Percentiles rank a stretch among this genome's conserved stretches.
Evolutionary conservation across 345 rosid species (phyloP).

Genomic region (Citrus australasica): DNA sequence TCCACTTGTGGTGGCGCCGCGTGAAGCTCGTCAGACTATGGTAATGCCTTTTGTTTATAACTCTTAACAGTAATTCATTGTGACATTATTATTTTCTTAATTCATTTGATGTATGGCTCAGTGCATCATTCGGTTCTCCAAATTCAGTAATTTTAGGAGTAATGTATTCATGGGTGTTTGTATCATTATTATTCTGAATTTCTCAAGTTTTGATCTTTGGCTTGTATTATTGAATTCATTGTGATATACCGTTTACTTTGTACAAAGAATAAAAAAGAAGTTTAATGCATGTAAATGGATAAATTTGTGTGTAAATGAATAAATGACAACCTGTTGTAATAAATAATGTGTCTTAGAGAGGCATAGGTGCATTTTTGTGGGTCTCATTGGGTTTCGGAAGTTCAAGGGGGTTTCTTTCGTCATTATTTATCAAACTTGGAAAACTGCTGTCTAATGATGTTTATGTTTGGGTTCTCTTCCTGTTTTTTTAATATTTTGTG

Average conservation of each 20-base stretch:
- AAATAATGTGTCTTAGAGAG: background rate
- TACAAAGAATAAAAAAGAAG: background rate
- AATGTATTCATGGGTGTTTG: background rate
- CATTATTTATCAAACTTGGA: background rate
- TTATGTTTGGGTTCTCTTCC: background rate
- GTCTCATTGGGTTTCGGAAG: background rate
- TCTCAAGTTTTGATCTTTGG: background rate
- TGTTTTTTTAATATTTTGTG: background rate
- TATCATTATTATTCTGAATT: background rate
- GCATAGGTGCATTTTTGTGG: background rate
- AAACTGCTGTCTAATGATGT: background rate
- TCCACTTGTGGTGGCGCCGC: slow-evolving; percentile 69
- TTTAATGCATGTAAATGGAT: background rate
- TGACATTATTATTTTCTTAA: background rate
- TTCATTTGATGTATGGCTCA: background rate
- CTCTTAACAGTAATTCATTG: background rate
- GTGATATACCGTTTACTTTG: background rate
- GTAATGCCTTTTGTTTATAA: slow-evolving; percentile 35
- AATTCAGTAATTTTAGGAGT: background rate
- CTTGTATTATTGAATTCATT: background rate
- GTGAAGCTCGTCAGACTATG: slow-evolving; percentile 78
- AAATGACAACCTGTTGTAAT: background rate
- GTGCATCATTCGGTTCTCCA: background rate
- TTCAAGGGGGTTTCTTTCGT: background rate
- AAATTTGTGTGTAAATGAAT: background rate